Evolutionary conservation across 305 asterid species (phyloP).

Genomic region (Solanum hybrid): DNA sequence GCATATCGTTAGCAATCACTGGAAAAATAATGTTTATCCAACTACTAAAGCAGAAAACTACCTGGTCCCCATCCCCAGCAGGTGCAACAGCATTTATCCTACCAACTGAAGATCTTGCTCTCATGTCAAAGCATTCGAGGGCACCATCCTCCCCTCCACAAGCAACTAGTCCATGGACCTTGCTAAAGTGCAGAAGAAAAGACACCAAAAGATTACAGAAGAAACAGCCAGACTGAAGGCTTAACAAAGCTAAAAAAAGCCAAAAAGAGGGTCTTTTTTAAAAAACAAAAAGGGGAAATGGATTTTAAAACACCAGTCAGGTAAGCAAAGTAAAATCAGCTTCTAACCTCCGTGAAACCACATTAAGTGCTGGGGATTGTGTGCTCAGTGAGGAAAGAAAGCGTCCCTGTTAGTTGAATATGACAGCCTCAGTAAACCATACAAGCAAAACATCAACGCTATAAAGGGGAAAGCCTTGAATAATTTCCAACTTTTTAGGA

Average conservation of each 20-base stretch:
- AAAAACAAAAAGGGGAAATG: neutral
- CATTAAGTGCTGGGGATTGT: slow-evolving; percentile 85
- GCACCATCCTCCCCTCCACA: slow-evolving; percentile 97
- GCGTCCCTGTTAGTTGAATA: slow-evolving; percentile 58
- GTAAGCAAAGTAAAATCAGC: neutral
- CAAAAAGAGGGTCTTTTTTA: neutral
- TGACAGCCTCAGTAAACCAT: neutral
- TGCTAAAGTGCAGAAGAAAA: slow-evolving; percentile 30
- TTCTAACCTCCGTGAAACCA: slow-evolving; percentile 71
- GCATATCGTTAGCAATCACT: slow-evolving; percentile 1
- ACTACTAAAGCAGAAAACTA: slow-evolving; percentile 9
- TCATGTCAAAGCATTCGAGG: slow-evolving; percentile 83
- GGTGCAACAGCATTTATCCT: slow-evolving; percentile 56
- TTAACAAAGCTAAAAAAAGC: neutral
- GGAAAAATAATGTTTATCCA: neutral
- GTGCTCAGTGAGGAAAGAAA: slow-evolving; percentile 73
- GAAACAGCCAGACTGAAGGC: neutral
- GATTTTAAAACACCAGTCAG: neutral
- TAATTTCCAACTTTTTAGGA: neutral
- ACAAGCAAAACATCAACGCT: neutral
- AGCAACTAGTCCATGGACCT: slow-evolving; percentile 80
- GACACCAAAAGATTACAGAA: neutral
- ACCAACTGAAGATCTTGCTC: slow-evolving; percentile 81
- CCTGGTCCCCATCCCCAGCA: slow-evolving; percentile 66
- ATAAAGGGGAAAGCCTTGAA: neutral